Evolutionary conservation across 2,329 filamentous ascomycete species (phyloP), one percentile per base, ranked within the genome.

Genomic region (Diaporthe sp.): DNA sequence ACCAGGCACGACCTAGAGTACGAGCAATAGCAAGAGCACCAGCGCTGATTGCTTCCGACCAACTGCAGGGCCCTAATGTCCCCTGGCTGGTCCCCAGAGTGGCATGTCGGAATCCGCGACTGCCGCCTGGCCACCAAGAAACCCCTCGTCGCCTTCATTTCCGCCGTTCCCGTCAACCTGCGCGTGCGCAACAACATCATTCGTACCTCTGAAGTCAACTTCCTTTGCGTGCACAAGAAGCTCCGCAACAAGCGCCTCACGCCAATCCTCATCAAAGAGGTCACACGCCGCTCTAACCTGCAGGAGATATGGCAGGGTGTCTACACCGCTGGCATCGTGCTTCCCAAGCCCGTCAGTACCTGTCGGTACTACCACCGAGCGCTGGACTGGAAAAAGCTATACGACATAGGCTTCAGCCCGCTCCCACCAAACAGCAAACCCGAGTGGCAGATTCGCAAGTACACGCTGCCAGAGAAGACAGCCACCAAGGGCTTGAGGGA

Each of bases 141-240:
- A 82, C 75, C 75, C 31, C 92, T 99, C 22, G 95, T 98, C 70
- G 97, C 96, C 74, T 98, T 98, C 85, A 98, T 99, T 82, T 97
- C 95, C 55, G 97, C 95, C 79, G 94, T 98, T 61, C 97, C 97
- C 1, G 93, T 97, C 76, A 90, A 93, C 78, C 88, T 99, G 74
- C 92, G 94, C 71, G 92, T 99, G 58, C 94, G 96, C 78, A 88
- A 93, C 76, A 94, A 94, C 76, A 86, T 90, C 74, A 86, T 99
- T 76, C 91, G 92, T 77, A 93, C 94, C 79, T 95, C 94, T 67
- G 97, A 99, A 84, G 97, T 99, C 86, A 99, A 99, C 88, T 99
- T 98, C 86, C 92, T 99, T 79, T 98, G 96, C 82, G 93, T 99
- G 73, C 97, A 99, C 89, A 98, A 98, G 89, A 98, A 98, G 86